phyloP scores from a whole-genome alignment of 345 rosid species.

The Gynandropsis gynandra region DNA sequence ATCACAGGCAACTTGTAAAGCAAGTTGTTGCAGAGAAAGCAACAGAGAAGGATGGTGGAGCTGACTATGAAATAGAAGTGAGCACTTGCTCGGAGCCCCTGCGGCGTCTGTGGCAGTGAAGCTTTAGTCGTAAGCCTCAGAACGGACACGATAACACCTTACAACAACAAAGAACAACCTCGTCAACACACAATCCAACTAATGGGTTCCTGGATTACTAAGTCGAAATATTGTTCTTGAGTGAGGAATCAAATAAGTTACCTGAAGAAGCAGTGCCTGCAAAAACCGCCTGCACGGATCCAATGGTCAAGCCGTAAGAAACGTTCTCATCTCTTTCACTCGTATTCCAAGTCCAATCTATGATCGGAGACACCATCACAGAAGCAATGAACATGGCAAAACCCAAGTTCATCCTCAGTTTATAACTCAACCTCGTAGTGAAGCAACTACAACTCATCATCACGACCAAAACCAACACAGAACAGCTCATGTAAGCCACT shows the following conservation, averaged over 20 bases:
- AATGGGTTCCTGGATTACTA: background rate
- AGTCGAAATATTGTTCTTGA: background rate
- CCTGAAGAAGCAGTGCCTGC: constrained; percentile 98
- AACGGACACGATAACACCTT: constrained; percentile 71
- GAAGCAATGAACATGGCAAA: constrained; percentile 65
- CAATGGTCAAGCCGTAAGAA: constrained; percentile 45
- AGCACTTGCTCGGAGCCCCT: constrained; percentile 66
- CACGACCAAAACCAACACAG: constrained; percentile 52
- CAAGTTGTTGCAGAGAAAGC: constrained; percentile 59
- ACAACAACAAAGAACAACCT: background rate
- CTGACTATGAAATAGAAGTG: constrained; percentile 74
- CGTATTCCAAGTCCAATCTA: constrained; percentile 51
- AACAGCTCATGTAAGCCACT: constrained; percentile 83
- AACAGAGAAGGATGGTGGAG: constrained; percentile 45
- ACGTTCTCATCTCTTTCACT: constrained; percentile 23
- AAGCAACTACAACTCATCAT: constrained; percentile 52
- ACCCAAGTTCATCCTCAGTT: constrained; percentile 70
- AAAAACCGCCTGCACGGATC: constrained; percentile 87
- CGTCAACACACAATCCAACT: background rate
- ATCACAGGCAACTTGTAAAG: constrained; percentile 64
- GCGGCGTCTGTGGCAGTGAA: constrained; percentile 60
- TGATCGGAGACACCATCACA: constrained; percentile 53
- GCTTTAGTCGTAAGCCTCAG: constrained; percentile 81
- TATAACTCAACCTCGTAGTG: constrained; percentile 46
- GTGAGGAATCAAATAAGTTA: constrained; percentile 13